Evolutionary conservation across 2,329 filamentous ascomycete genomes (phyloP), one percentile per base, ranked within the genome.

Genomic region (Colletotrichum viniferum): DNA sequence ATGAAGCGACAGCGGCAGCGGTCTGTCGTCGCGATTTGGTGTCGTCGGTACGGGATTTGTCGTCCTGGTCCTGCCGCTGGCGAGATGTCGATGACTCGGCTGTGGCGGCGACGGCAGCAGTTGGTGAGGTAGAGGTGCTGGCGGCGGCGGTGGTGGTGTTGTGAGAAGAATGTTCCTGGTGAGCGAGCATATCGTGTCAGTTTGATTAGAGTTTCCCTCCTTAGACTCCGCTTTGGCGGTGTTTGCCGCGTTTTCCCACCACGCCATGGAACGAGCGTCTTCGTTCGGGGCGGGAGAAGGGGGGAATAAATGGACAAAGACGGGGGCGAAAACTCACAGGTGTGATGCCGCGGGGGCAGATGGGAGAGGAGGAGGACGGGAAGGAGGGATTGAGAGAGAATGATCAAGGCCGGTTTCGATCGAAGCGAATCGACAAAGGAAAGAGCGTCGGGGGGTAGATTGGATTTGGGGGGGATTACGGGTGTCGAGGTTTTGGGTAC

Each of bases 381-480:
- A 56, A 34, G 58, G 28, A 34, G 18, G 26, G 38, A 73, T 66
- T 48, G 56, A 73, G 65, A 74, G 60, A 71, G 56, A 76, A 30
- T 43, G 65, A 76, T 60, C 52, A 65, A 73, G 66, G 74, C 70
- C 71, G 65, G 74, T 74, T 73, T 76, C 74, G 73, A 76, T 77
- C 73, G 73, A 77, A 76, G 73, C 76, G 55, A 77, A 72, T 74
- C 76, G 76, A 77, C 76, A 77, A 77, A 77, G 76, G 72, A 77
- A 77, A 77, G 76, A 77, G 61, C 69, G 76, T 76, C 76, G 76
- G 70, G 43, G 67, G 69, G 56, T 60, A 60, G 69, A 56, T 63
- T 72, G 73, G 63, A 75, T 58, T 75, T 67, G 55, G 63, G 56
- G 34, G 34, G 38, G 56, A 69, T 75, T 76, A 71, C 67, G 67